Evolutionary conservation across 768 basidiomycete species (phyloP).

Genomic region (Lactarius deliciosus): DNA sequence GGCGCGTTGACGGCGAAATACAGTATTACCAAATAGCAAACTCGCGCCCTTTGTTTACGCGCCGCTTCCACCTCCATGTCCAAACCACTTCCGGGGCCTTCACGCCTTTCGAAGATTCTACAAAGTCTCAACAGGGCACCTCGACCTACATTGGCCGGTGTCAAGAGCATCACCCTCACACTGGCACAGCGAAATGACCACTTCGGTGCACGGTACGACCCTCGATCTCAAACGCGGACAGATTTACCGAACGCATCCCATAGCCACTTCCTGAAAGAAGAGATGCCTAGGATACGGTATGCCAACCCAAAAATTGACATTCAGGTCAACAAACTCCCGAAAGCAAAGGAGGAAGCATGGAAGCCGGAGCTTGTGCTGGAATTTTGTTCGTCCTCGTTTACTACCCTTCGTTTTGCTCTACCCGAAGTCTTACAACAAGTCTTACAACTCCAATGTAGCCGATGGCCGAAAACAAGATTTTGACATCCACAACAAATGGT

Average conservation of each 20-base stretch:
- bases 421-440: not conserved
- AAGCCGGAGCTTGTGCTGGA: constrained; percentile 58
- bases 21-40: not conserved
- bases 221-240: not conserved
- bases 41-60: not conserved
- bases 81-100: constrained; percentile 44
- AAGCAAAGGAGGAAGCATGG: constrained; percentile 56
- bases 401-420: not conserved
- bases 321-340: constrained; percentile 53
- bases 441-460: constrained; percentile 37
- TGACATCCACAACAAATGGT: constrained; percentile 66
- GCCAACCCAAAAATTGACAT: constrained; percentile 70
- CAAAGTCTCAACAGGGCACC: constrained; percentile 51
- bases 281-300: constrained; percentile 75
- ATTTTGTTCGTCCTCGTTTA: constrained; percentile 52
- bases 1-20: too few relatives aligned
- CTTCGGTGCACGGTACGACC: constrained; percentile 66
- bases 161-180: constrained; percentile 55
- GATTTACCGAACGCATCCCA: constrained; percentile 2
- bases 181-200: constrained; percentile 66
- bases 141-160: constrained; percentile 45
- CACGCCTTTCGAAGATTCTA: constrained; percentile 55
- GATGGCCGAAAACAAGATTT: constrained; percentile 50
- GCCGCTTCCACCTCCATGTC: constrained; percentile 2
- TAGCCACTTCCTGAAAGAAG: constrained; percentile 78